Evolutionary conservation across 2,329 filamentous ascomycete species (phyloP), one percentile per base, ranked within the genome.

Genomic region (Chaetomium olivaceum): DNA sequence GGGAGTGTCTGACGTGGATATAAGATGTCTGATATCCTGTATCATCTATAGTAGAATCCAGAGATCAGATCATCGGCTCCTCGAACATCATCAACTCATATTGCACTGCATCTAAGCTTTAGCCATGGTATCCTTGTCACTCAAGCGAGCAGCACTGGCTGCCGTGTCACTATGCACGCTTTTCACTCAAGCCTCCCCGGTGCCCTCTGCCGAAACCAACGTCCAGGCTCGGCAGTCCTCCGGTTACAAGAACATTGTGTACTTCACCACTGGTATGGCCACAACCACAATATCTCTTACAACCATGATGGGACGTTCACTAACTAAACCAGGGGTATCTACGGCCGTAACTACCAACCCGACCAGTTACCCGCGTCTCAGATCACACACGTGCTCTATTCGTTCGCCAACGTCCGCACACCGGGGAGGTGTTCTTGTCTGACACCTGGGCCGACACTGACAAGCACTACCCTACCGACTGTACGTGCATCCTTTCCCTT

Each of bases 351-450:
- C 68, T 92, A 89, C 73, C 84, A 90, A 63, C 89, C 91, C 0
- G 83, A 89, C 60, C 82, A 92, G 70, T 82, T 96, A 9, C 89
- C 89, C 0, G 86, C 82, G 2, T 81, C 86, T 2, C 81, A 92
- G 68, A 79, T 96, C 60, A 94, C 90, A 0, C 91, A 95, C 72
- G 81, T 96, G 1, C 82, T 96, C 2, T 96, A 87, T 73, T 85
- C 92, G 2, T 97, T 97, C 77, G 90, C 91, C 72, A 93, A 96
- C 73, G 77, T 96, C 21, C 81, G 82, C 9, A 75, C 85, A 85
- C 89, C 61, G 93, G 93, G 39, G 89, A 91, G 71, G 90, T 94
- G 78, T 85, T 83, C 73, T 80, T 91, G 8, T 89, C 86, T 1
- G 91, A 95, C 72, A 77, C 80, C 1, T 93, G 85, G 76, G 84